phyloP scores from a whole-genome alignment of 164 flowering plant genomes.

The Berberis thunbergii region DNA sequence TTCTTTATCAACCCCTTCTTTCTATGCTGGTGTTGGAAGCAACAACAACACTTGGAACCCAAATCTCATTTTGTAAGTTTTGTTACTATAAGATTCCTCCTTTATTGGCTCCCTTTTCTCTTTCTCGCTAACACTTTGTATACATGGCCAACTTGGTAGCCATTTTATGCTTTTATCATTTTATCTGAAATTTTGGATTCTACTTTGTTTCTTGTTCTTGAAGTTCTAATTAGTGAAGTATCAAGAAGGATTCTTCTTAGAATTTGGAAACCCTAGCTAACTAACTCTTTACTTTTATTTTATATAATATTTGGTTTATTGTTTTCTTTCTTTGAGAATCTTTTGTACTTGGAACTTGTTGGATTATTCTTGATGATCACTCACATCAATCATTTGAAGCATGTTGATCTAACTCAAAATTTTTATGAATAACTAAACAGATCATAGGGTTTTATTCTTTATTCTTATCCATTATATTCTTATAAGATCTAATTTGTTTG shows the following conservation, averaged over 20 bases:
- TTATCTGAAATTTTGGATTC: constrained; percentile 5
- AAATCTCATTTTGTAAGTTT: constrained; percentile 46
- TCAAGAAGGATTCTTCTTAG: constrained; percentile 7
- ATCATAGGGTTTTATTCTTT: background rate
- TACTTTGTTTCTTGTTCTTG: background rate
- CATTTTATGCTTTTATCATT: constrained; percentile 2
- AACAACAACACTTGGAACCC: constrained; percentile 45
- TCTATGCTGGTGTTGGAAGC: constrained; percentile 26
- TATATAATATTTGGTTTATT: background rate
- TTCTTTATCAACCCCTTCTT: constrained; percentile 34
- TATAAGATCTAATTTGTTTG: too few relatives aligned
- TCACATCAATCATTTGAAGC: too few relatives aligned
- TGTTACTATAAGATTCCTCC: background rate
- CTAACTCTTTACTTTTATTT: background rate
- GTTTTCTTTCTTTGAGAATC: background rate
- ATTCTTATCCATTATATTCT: too few relatives aligned
- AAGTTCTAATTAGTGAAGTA: background rate
- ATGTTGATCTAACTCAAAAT: too few relatives aligned
- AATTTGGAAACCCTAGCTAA: constrained; percentile 3
- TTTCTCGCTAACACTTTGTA: background rate
- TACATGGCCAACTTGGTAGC: background rate
- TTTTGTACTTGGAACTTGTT: constrained; percentile 5
- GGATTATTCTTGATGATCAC: background rate
- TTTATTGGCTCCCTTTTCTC: constrained; percentile 8
- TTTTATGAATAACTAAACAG: too few relatives aligned